Percentiles rank a stretch among this genome's conserved stretches.
phyloP scores from a whole-genome alignment of 352 stramenopile species.

The Globisporangium iwayamae region DNA sequence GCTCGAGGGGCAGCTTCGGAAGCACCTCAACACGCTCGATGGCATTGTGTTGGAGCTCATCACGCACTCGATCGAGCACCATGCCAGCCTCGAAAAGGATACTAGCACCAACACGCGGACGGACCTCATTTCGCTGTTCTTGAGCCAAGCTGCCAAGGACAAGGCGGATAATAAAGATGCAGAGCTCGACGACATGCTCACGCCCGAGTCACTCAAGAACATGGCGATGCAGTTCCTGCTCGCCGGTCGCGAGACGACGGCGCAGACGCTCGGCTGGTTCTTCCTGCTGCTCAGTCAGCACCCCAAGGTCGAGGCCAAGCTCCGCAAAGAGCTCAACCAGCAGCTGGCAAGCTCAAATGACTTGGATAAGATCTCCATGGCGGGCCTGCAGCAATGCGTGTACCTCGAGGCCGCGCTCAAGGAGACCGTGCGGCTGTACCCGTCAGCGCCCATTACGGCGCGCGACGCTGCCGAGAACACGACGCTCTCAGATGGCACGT shows the following conservation, averaged over 20 bases:
- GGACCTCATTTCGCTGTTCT: conserved; percentile 34
- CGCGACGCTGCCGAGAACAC: conserved; percentile 33
- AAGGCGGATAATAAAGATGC: not conserved
- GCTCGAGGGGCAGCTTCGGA: conserved; percentile 20
- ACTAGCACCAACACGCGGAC: conserved; percentile 4
- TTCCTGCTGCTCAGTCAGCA: conserved; percentile 44
- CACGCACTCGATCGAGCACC: conserved; percentile 19
- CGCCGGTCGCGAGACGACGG: conserved; percentile 49
- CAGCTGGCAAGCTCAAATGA: not conserved
- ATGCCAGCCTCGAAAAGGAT: not conserved
- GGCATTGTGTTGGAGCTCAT: conserved; percentile 25
- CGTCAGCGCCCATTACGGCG: conserved; percentile 41
- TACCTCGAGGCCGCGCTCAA: conserved; percentile 59
- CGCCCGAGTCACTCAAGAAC: conserved; percentile 24
- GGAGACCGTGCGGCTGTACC: conserved; percentile 66
- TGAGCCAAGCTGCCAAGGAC: conserved; percentile 21
- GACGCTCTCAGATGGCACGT: conserved; percentile 66
- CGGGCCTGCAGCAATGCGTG: conserved; percentile 40
- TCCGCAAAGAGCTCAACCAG: conserved; percentile 29
- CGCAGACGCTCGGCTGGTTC: conserved; percentile 57
- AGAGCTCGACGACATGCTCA: conserved; percentile 7
- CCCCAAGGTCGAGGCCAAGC: conserved; percentile 32
- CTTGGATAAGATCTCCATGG: conserved; percentile 16
- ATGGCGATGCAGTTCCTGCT: conserved; percentile 48
- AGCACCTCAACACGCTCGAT: conserved; percentile 22